phyloP scores from a whole-genome alignment of 306 rosid genomes.

The Fragaria ananassa region DNA sequence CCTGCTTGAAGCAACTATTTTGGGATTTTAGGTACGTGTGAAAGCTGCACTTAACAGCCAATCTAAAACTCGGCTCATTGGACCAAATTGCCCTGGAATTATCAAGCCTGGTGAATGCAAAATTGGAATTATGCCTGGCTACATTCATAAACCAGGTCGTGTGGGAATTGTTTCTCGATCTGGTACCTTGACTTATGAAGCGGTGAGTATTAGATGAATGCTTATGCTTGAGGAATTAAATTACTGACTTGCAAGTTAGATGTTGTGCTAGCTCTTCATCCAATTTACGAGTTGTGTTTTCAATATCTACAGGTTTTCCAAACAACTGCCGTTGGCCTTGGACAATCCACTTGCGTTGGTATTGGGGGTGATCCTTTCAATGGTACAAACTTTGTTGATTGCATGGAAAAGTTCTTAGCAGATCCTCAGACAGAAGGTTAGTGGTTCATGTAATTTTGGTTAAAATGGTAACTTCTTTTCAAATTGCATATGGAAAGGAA shows the following conservation, averaged over 20 bases:
- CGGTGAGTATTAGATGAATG: conserved; percentile 50
- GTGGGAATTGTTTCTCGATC: conserved; percentile 98
- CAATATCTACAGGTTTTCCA: conserved; percentile 70
- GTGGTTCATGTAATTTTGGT: conserved; percentile 16
- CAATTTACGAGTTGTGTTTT: conserved; percentile 7
- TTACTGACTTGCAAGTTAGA: not conserved
- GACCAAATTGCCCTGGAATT: conserved; percentile 98
- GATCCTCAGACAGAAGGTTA: conserved; percentile 99
- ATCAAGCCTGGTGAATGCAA: conserved; percentile 99
- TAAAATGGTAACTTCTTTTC: not conserved
- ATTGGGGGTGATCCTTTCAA: conserved; percentile 99
- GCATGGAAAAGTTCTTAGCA: conserved; percentile 67
- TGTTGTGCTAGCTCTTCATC: not conserved
- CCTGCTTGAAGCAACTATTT: not conserved
- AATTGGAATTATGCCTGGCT: conserved; percentile 99
- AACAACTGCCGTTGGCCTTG: conserved; percentile 98
- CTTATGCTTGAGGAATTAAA: not conserved
- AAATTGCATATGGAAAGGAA: not conserved
- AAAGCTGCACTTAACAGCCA: conserved; percentile 91
- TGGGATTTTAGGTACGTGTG: conserved; percentile 60
- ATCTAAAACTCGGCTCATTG: conserved; percentile 86
- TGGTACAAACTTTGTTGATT: conserved; percentile 97
- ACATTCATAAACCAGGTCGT: conserved; percentile 97
- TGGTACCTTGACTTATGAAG: conserved; percentile 99
- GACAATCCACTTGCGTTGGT: conserved; percentile 99